Evolutionary conservation across 2,329 filamentous ascomycete genomes (phyloP).

Genomic region (Alternaria solani): DNA sequence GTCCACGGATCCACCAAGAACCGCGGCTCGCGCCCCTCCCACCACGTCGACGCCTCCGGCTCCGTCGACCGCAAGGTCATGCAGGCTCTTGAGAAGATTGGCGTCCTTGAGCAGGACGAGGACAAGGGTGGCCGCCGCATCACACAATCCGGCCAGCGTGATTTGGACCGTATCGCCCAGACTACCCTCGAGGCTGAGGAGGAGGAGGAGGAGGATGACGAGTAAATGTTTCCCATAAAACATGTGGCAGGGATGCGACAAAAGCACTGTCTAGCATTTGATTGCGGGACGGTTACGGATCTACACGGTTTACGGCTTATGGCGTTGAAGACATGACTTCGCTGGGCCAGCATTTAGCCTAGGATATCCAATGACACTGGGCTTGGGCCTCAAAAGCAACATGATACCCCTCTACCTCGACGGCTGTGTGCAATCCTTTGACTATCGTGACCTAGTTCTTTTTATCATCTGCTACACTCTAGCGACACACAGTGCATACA

Average conservation of each 20-base stretch:
- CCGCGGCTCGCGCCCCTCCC: constrained; percentile 87
- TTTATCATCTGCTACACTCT: not conserved
- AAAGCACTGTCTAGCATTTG: constrained; percentile 36
- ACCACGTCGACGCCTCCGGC: constrained; percentile 96
- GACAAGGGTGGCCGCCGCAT: constrained; percentile 98
- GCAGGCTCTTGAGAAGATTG: constrained; percentile 99
- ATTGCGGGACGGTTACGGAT: constrained; percentile 37
- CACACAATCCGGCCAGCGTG: constrained; percentile 97
- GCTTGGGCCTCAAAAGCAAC: constrained; percentile 43
- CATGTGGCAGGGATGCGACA: constrained; percentile 4
- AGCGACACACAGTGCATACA: no score
- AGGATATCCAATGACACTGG: constrained; percentile 46
- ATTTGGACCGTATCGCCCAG: constrained; percentile 81
- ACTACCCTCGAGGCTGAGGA: constrained; percentile 61
- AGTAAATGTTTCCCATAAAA: constrained; percentile 37
- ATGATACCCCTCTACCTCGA: constrained; percentile 32
- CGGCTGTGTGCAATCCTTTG: not conserved
- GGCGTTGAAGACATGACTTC: constrained; percentile 45
- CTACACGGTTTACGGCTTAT: constrained; percentile 47
- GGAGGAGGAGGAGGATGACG: constrained; percentile 58
- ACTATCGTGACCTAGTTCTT: not conserved
- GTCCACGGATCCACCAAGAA: constrained; percentile 93
- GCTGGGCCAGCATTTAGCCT: constrained; percentile 44
- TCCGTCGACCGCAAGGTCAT: constrained; percentile 97
- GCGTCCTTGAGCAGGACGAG: constrained; percentile 96